A percentile compares a stretch with the other conserved stretches of the same genome.
These are phyloP conservation scores for Arabidopsis arenosa DNA, from an alignment of 345 rosid species.

Conservation along the genomic window DNA sequence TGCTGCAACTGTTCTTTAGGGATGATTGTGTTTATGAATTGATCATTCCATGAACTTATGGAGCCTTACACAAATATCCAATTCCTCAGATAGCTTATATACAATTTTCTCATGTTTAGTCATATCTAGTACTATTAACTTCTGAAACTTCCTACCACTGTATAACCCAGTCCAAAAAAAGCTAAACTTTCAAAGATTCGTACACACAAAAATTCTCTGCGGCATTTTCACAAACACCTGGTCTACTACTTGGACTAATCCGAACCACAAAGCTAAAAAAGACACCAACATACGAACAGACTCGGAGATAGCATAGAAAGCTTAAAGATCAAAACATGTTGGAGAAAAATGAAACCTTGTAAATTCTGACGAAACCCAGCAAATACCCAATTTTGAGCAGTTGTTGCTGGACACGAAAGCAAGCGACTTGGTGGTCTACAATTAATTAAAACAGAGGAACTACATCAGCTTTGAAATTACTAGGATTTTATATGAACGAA, in stretches of 20 bases:
- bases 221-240: constrained; percentile 44
- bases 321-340: not conserved
- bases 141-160: not conserved
- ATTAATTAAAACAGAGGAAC: not conserved
- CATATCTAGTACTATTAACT: not conserved
- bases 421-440: constrained; percentile 36
- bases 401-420: constrained; percentile 11
- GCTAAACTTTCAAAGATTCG: not conserved
- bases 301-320: not conserved
- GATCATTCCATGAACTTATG: not conserved
- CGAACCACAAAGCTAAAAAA: not conserved
- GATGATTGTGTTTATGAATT: not conserved
- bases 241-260: not conserved
- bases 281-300: not conserved
- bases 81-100: not conserved
- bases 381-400: constrained; percentile 9
- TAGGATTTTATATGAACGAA: not conserved
- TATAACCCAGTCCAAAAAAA: not conserved
- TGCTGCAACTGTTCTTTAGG: not conserved
- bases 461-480: not conserved
- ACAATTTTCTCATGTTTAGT: not conserved
- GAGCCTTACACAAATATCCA: not conserved
- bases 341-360: constrained; percentile 28
- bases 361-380: constrained; percentile 1
- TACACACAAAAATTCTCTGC: not conserved